A percentile compares a stretch with the other conserved stretches of the same genome.
phyloP scores from a whole-genome alignment of 371 early-diverging fungal genomes.

The Rozella allomycis region DNA sequence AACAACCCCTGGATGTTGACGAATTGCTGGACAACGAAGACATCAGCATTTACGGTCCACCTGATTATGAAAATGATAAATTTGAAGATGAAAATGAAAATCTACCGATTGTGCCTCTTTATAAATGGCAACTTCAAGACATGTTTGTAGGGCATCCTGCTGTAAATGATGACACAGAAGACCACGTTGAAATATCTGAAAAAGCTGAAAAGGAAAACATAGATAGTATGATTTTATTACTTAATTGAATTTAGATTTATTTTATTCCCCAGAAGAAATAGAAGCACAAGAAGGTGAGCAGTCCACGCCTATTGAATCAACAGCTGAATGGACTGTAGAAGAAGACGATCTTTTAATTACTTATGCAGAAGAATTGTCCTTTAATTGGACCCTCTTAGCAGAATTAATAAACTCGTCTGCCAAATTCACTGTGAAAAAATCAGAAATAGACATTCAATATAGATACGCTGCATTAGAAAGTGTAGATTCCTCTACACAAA shows the following conservation, averaged over 20 bases:
- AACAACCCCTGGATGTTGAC: not conserved
- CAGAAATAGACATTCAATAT: no score
- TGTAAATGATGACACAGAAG: slow-evolving; percentile 35
- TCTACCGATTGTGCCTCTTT: no score
- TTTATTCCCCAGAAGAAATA: not conserved
- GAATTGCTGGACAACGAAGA: not conserved
- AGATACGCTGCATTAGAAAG: no score
- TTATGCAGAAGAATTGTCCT: slow-evolving; percentile 30
- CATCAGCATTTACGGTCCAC: not conserved
- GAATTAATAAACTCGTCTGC: slow-evolving; percentile 37
- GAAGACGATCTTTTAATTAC: slow-evolving; percentile 39
- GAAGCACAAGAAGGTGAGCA: slow-evolving; percentile 12
- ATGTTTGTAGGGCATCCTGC: slow-evolving; percentile 27
- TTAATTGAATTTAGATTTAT: not conserved
- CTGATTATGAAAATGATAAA: not conserved
- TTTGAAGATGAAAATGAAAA: slow-evolving; percentile 14
- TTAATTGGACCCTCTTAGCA: slow-evolving; percentile 43
- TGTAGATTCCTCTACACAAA: no score
- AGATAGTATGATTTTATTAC: slow-evolving; percentile 2
- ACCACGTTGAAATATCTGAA: no score
- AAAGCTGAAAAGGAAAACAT: no score
- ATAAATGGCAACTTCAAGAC: no score
- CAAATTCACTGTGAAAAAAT: no score
- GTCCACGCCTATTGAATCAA: slow-evolving; percentile 18
- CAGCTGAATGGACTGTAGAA: slow-evolving; percentile 36